Evolutionary conservation across 1,284 basidiomycete species (phyloP), one percentile per base, ranked within the genome.

Genomic region (Puccinia hordei): DNA sequence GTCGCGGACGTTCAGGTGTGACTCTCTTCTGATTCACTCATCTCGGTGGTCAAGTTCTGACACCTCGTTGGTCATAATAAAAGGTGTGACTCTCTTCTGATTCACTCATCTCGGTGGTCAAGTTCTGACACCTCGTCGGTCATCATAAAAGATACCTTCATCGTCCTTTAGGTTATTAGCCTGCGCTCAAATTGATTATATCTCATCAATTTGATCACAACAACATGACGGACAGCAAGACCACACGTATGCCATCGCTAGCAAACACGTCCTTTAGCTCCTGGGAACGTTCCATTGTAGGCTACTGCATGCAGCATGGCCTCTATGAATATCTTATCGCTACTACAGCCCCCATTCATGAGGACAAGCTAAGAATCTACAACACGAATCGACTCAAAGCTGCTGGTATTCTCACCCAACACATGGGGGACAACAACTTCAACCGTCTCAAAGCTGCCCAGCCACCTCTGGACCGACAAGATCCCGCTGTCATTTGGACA

Each of bases 111-210:
- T n/a, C n/a, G n/a, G n/a, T n/a, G n/a, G n/a, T n/a, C n/a, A n/a
- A n/a, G n/a, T n/a, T n/a, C n/a, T n/a, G n/a, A n/a, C n/a, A n/a
- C n/a, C n/a, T n/a, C n/a, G n/a, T n/a, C n/a, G n/a, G n/a, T n/a
- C n/a, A n/a, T n/a, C n/a, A n/a, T n/a, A n/a, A n/a, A 13, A 44
- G 8, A 13, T 13, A 44, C 41, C 41, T 13, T 44, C 30, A 27
- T 61, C 59, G 33, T 12, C 33, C 38, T n/a, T 44, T 68, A 68
- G 65, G 65, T 68, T 68, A 68, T 68, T 38, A 68, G 65, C 65
- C 65, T 30, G 65, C 44, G 65, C 65, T 65, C 35, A 4, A 2
- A 9, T 44, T 65, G 13, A 65, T 22, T 65, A 17, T 35, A 65
- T 15, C 6, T 5, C 13, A 38, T 24, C 19, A 65, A 35, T 19